A percentile compares a stretch with the other conserved stretches of the same genome.
Conservation (phyloP, 2,329 filamentous ascomycete genomes). For the Dryadomyces quercivorus region DNA sequence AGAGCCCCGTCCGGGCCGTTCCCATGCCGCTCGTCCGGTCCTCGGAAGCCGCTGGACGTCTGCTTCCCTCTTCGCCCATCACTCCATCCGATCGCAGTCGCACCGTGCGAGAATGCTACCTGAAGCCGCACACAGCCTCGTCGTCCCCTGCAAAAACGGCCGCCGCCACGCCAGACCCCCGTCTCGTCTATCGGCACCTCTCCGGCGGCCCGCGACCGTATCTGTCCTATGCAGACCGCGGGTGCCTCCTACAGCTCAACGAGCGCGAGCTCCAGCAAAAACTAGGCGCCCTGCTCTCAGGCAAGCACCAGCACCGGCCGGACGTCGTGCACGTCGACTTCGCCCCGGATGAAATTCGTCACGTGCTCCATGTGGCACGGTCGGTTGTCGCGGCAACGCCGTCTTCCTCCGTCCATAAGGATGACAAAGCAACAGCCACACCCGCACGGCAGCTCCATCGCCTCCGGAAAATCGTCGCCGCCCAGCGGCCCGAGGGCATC, state of each 20-base stretch:
- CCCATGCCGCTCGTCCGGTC: not conserved
- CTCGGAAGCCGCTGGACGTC: not conserved
- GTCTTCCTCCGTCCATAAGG: not conserved
- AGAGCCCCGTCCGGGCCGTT: not conserved
- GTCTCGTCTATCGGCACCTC: not conserved
- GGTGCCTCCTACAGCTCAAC: not conserved
- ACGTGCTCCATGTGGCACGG: not conserved
- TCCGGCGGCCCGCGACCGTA: not conserved
- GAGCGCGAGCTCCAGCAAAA: not conserved
- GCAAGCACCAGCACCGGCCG: not conserved
- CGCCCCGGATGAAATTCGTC: constrained; percentile 22
- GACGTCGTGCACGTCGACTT: constrained; percentile 34
- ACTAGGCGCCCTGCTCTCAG: not conserved
- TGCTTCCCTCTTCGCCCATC: not conserved
- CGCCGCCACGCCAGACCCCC: not conserved
- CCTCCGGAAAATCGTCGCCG: not conserved
- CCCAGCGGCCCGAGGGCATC: not conserved
- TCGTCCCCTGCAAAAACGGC: too few relatives aligned
- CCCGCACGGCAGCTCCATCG: not conserved
- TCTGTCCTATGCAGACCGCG: not conserved
- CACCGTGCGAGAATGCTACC: not conserved
- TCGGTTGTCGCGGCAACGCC: not conserved
- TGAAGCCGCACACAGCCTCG: not conserved
- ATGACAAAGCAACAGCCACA: not conserved
- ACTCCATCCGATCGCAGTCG: not conserved